phyloP scores from a whole-genome alignment of 148 eudicot species.

The Silene latifolia region DNA sequence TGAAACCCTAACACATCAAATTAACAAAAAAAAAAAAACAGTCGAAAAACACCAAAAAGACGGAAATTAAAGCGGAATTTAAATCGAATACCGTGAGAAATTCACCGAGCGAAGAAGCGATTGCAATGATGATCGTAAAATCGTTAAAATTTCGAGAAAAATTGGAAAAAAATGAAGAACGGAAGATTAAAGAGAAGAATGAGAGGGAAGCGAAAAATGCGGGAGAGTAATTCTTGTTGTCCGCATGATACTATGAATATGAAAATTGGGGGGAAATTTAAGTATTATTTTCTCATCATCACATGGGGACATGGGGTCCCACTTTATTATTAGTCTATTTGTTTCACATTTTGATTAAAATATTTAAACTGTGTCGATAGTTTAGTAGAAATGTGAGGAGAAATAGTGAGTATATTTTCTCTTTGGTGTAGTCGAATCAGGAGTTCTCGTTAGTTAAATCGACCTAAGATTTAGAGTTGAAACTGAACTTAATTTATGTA shows the following conservation, averaged over 20 bases:
- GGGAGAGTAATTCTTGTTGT: not conserved
- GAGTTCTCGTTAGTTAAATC: too few species aligned
- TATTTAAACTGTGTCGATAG: too few species aligned
- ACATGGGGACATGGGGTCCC: too few species aligned
- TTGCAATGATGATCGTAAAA: slow-evolving; percentile 17
- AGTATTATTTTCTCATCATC: too few species aligned
- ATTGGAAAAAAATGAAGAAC: not conserved
- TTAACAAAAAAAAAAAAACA: not conserved
- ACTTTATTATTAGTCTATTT: too few species aligned
- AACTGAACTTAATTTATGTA: too few species aligned
- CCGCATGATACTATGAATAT: not conserved
- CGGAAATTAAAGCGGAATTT: too few species aligned
- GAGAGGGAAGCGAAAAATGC: not conserved
- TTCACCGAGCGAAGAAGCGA: slow-evolving; percentile 18
- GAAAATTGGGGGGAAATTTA: not conserved
- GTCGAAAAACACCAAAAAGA: not conserved
- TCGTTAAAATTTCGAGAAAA: slow-evolving; percentile 12
- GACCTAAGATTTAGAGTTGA: too few species aligned
- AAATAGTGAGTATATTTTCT: too few species aligned
- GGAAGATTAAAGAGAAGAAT: not conserved
- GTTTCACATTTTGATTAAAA: too few species aligned
- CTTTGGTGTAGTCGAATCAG: too few species aligned
- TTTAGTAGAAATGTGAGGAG: too few species aligned
- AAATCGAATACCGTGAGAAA: slow-evolving; percentile 16
- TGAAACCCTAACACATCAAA: not conserved